Evolutionary conservation across 2,329 filamentous ascomycete species (phyloP).

Genomic region (Neopestalotiopsis clavispora): DNA sequence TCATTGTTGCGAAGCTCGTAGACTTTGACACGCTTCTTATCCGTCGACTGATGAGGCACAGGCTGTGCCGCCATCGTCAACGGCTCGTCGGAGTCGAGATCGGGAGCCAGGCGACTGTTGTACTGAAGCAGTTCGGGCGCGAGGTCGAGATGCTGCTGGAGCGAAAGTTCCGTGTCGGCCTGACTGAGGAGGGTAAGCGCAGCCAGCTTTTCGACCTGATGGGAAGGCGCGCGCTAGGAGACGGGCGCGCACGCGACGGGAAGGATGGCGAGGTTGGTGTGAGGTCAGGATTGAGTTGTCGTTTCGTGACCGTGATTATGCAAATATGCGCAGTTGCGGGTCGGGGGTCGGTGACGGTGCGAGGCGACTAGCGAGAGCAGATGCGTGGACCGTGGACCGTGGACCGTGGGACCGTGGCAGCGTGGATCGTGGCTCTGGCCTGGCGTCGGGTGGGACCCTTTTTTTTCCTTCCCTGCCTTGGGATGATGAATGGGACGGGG

Average conservation of each 20-base stretch:
- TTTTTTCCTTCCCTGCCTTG: background rate
- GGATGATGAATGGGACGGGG: background rate
- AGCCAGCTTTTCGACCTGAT: constrained; percentile 50
- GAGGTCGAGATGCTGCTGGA: constrained; percentile 65
- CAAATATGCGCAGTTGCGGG: constrained; percentile 15
- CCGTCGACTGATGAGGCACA: constrained; percentile 70
- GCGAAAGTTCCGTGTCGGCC: constrained; percentile 60
- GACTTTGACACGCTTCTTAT: constrained; percentile 89
- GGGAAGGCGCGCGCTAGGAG: constrained; percentile 36
- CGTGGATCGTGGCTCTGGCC: background rate
- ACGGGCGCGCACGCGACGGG: constrained; percentile 37
- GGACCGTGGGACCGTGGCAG: background rate
- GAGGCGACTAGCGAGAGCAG: constrained; percentile 8
- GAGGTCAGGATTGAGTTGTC: constrained; percentile 7
- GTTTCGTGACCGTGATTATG: constrained; percentile 6
- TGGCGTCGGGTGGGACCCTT: background rate
- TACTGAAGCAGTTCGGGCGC: constrained; percentile 57
- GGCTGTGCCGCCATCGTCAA: constrained; percentile 73
- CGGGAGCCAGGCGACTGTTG: constrained; percentile 50
- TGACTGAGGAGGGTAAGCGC: constrained; percentile 60
- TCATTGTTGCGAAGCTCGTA: constrained; percentile 98
- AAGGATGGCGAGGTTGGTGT: constrained; percentile 15
- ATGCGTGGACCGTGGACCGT: background rate
- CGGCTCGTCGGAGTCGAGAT: constrained; percentile 60
- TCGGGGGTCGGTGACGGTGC: constrained; percentile 12